Base-by-base conservation (phyloP, 257 asterid species). In the Solanum paucissectum region DNA sequence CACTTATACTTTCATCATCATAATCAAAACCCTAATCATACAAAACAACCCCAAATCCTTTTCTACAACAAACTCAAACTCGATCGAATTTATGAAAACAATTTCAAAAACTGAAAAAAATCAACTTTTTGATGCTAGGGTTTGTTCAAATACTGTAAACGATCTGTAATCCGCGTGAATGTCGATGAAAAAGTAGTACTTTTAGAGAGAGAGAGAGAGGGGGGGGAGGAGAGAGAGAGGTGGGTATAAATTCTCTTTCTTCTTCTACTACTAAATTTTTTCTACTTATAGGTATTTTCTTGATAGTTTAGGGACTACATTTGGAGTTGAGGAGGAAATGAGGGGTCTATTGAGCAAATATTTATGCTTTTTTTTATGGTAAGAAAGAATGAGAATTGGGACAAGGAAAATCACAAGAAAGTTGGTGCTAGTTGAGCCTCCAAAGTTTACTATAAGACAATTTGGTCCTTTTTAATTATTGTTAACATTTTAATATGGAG, bases 41-140 rank as follows among this genome's bases (percentile, higher is more conserved):
- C 4, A 74, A 36, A 74, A 34, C 9, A 34, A 12, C 16, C 82
- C 82, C 42, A 33, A 71, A 71, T 71, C 77, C 4, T 16, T 12
- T 66, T 66, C 34, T 66, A 66, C 73, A 25, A 66, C 73, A 66
- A 25, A 25, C 18, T 25, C 16, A 25, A 72, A 18, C 79, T 72
- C 44, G 27, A 73, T 73, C 27, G 8, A 34, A 34, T 72, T 72
- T 73, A 36, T 1, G n/a, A 9, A 34, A 18, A 9, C 40, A 34
- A 34, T 2, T 34, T 16, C 44, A 34, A 32, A 0, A 71, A 71
- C 12, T 71, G 12, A 52, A 29, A 71, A 72, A n/a, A 36, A 36
- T 2, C 6, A 85, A 34, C 32, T 42, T 71, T 71, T 71, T 46
- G 83, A 69, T n/a, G 71, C 89, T 86, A 88, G 90, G 90, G 89